phyloP scores from a whole-genome alignment of 371 early-diverging fungal genomes.

The Enterocytospora artemiae region DNA sequence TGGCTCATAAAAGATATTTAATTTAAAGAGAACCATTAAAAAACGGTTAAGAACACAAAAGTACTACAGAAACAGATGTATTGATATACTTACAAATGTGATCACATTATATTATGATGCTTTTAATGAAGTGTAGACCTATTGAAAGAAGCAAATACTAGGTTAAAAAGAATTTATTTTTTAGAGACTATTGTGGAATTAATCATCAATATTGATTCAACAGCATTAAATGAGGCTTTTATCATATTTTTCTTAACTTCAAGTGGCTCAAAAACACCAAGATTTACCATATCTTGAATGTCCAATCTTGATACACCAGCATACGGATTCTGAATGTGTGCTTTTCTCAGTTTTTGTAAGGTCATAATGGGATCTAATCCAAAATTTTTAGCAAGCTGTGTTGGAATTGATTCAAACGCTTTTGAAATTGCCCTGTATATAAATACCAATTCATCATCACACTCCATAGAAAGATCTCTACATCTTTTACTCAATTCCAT shows the following conservation, averaged over 20 bases:
- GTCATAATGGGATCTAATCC: conserved; percentile 97
- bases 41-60: too few relatives aligned
- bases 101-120: too few relatives aligned
- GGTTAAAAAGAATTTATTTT: conserved; percentile 4
- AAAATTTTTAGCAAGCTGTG: conserved; percentile 93
- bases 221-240: conserved; percentile 84
- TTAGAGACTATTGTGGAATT: conserved; percentile 53
- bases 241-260: conserved; percentile 91
- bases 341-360: conserved; percentile 83
- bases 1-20: too few relatives aligned
- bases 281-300: conserved; percentile 73
- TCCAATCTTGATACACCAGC: conserved; percentile 59
- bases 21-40: too few relatives aligned
- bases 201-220: conserved; percentile 45
- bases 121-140: too few relatives aligned
- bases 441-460: conserved; percentile 86
- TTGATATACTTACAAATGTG: too few relatives aligned
- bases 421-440: conserved; percentile 86
- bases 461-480: conserved; percentile 73
- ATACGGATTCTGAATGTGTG: conserved; percentile 66
- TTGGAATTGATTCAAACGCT: conserved; percentile 93
- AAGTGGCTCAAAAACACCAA: conserved; percentile 95
- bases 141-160: too few relatives aligned
- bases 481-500: conserved; percentile 90
- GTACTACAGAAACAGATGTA: too few relatives aligned